These are phyloP conservation scores for Eutrema yunnanense DNA, from an alignment of 345 rosid genomes.

Conservation along the genomic window DNA sequence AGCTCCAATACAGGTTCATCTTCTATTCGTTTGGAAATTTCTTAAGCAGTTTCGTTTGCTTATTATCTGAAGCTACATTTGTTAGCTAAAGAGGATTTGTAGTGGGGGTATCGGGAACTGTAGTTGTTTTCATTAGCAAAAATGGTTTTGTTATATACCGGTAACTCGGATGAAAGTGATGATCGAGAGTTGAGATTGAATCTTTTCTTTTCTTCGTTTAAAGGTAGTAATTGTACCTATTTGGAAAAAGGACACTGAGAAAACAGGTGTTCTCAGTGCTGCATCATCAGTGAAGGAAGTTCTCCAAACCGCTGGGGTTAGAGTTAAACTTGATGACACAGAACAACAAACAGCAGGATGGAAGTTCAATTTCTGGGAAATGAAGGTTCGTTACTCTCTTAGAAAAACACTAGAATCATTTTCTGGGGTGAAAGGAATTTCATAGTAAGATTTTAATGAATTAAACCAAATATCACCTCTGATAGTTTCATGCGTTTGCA, in stretches of 20 bases:
- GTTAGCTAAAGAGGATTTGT: background rate
- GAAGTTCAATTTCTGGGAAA: conserved; percentile 97
- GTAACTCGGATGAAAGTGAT: conserved; percentile 41
- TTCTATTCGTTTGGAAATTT: background rate
- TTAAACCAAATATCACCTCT: background rate
- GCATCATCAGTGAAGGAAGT: conserved; percentile 59
- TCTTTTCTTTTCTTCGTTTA: background rate
- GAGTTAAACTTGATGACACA: conserved; percentile 85
- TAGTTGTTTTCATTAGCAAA: background rate
- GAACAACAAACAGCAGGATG: conserved; percentile 85
- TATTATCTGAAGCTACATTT: background rate
- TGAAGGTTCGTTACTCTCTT: conserved; percentile 54
- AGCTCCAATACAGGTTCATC: conserved; percentile 79
- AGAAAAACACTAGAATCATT: background rate
- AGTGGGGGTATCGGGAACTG: background rate
- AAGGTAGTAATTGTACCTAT: conserved; percentile 86
- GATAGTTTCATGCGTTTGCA: conserved; percentile 17
- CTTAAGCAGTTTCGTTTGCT: background rate
- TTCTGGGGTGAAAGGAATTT: background rate
- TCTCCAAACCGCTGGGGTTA: conserved; percentile 57
- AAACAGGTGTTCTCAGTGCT: conserved; percentile 61
- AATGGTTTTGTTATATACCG: conserved; percentile 24
- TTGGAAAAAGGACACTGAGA: conserved; percentile 80
- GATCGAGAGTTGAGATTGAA: background rate
- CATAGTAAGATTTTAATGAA: background rate